Conservation (phyloP, 352 stramenopile genomes). For the Paralagenidium karlingii region DNA sequence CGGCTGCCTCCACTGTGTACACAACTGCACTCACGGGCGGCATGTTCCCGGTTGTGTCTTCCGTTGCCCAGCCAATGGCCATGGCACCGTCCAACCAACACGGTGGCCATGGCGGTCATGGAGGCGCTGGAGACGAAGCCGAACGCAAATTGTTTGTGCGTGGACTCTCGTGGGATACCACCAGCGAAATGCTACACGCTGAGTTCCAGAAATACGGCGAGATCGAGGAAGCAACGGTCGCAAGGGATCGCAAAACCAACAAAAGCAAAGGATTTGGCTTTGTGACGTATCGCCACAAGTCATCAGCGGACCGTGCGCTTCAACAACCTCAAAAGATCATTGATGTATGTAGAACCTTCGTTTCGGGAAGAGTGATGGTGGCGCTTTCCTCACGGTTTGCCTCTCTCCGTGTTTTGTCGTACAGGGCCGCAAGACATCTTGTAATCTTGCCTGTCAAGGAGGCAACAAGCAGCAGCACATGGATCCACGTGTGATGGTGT, state of each 20-base stretch:
- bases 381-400: background rate
- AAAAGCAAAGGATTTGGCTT: slow-evolving; percentile 66
- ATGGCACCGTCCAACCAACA: slow-evolving; percentile 1
- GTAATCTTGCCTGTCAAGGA: background rate
- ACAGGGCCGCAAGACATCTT: background rate
- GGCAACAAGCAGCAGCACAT: too few species aligned
- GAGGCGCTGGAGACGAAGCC: slow-evolving; percentile 14
- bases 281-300: slow-evolving; percentile 38
- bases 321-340: slow-evolving; percentile 49
- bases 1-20: slow-evolving; percentile 11
- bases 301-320: slow-evolving; percentile 26
- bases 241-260: slow-evolving; percentile 32
- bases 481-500: too few species aligned
- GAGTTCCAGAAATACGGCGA: slow-evolving; percentile 59
- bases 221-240: slow-evolving; percentile 28
- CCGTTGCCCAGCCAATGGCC: slow-evolving; percentile 6
- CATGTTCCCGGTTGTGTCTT: slow-evolving; percentile 9
- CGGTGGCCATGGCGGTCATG: slow-evolving; percentile 1
- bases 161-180: slow-evolving; percentile 40
- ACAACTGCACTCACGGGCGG: slow-evolving; percentile 6
- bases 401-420: background rate
- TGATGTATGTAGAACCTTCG: slow-evolving; percentile 21
- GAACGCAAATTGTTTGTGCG: slow-evolving; percentile 55
- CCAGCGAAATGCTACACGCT: slow-evolving; percentile 25
- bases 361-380: too few species aligned